Percentiles rank a stretch among this genome's conserved stretches.
Evolutionary conservation across 495 filamentous ascomycete genomes (phyloP).

Genomic region (Xylaria sp.): DNA sequence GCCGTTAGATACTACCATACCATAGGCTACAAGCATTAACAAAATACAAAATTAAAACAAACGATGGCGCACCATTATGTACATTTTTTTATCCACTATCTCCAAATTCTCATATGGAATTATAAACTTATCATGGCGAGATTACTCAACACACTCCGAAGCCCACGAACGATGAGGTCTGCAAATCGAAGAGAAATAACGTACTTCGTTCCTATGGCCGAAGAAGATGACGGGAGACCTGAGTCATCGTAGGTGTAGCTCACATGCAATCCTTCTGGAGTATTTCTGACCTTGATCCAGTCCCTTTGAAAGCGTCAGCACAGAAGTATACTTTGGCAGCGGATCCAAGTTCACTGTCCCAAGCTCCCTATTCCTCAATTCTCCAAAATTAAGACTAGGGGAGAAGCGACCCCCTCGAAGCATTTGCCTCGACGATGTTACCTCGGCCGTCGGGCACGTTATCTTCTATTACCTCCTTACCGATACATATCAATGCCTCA

Average conservation of each 20-base stretch:
- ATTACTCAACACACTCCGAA: conserved; percentile 7
- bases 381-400: conserved; percentile 6
- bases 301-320: conserved; percentile 9
- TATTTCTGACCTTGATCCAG: conserved; percentile 10
- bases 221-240: conserved; percentile 23
- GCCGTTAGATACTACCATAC: conserved; percentile 16
- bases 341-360: conserved; percentile 18
- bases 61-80: conserved; percentile 24
- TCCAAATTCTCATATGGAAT: conserved; percentile 12
- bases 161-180: not conserved
- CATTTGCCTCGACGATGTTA: conserved; percentile 7
- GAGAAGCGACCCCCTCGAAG: not conserved
- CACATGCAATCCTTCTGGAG: not conserved
- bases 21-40: not conserved
- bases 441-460: conserved; percentile 25
- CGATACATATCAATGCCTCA: conserved; percentile 31
- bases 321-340: conserved; percentile 11
- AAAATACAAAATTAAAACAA: not conserved
- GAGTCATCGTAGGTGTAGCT: conserved; percentile 24
- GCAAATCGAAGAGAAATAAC: conserved; percentile 6
- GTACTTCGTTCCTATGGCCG: conserved; percentile 4
- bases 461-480: conserved; percentile 35
- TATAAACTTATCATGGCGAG: conserved; percentile 15
- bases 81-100: conserved; percentile 15
- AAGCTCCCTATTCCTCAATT: conserved; percentile 12